A percentile compares a stretch with the other conserved stretches of the same genome.
These are phyloP conservation scores for Gossypium thurberi DNA, from an alignment of 345 rosid genomes.

Conservation along the genomic window DNA sequence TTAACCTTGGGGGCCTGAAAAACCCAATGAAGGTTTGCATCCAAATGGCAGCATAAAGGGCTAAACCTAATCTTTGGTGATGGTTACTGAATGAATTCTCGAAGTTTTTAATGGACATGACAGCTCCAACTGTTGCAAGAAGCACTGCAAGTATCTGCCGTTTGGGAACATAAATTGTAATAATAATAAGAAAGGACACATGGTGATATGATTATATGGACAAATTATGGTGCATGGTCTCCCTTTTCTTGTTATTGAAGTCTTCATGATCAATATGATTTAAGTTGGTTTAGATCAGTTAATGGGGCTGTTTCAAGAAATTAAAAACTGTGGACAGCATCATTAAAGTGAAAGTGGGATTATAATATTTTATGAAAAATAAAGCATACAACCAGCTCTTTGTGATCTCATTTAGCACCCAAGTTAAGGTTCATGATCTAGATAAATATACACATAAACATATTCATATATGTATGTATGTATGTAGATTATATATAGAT, in stretches of 20 bases:
- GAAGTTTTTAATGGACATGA: constrained; percentile 46
- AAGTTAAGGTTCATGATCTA: background rate
- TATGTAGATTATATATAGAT: too few species aligned
- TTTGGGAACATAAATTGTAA: background rate
- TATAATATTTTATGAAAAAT: constrained; percentile 3
- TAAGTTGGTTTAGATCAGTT: background rate
- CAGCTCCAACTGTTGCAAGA: constrained; percentile 51
- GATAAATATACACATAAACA: too few species aligned
- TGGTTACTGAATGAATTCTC: constrained; percentile 58
- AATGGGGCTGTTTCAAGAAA: background rate
- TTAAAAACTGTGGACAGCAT: constrained; percentile 27
- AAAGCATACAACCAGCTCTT: constrained; percentile 8
- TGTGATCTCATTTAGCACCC: constrained; percentile 13
- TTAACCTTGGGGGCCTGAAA: constrained; percentile 39
- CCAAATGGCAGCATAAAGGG: constrained; percentile 51
- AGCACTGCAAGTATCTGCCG: constrained; percentile 39
- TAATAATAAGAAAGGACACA: background rate
- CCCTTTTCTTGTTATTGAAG: constrained; percentile 11
- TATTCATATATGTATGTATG: too few species aligned
- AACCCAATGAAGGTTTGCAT: constrained; percentile 51
- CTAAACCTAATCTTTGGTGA: constrained; percentile 59
- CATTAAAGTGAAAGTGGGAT: constrained; percentile 35
- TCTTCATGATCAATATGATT: constrained; percentile 5
- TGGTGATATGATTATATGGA: background rate
- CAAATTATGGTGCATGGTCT: background rate